Conservation (phyloP, 2,329 filamentous ascomycete species). For the Diaporthe citriasiana region DNA sequence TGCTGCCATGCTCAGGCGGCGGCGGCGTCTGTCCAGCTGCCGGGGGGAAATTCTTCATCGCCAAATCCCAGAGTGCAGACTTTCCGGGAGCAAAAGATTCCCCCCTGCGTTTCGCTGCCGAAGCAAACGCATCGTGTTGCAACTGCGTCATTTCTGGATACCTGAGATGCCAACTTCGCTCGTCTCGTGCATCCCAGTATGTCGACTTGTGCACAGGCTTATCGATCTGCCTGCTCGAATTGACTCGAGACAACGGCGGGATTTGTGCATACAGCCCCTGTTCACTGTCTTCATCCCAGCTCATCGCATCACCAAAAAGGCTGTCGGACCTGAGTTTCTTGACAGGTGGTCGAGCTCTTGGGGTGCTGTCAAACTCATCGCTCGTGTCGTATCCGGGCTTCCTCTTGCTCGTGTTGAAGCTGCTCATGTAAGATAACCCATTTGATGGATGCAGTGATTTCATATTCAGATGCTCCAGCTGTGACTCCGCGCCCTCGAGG, state of each 20-base stretch:
- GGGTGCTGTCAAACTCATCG: slow-evolving; percentile 62
- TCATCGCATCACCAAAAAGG: slow-evolving; percentile 54
- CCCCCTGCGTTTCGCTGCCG: slow-evolving; percentile 63
- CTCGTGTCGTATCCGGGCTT: slow-evolving; percentile 66
- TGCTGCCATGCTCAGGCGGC: slow-evolving; percentile 15
- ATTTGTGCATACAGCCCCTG: slow-evolving; percentile 61
- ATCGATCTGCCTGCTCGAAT: slow-evolving; percentile 71
- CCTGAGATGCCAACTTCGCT: slow-evolving; percentile 70
- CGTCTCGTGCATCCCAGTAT: slow-evolving; percentile 70
- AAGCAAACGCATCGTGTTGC: slow-evolving; percentile 68
- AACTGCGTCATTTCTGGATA: slow-evolving; percentile 76
- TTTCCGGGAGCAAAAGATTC: slow-evolving; percentile 69
- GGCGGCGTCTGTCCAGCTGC: slow-evolving; percentile 43
- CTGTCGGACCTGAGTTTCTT: slow-evolving; percentile 69
- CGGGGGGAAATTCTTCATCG: slow-evolving; percentile 71
- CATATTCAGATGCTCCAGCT: slow-evolving; percentile 60
- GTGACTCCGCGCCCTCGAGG: slow-evolving; percentile 64
- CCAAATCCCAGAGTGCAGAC: slow-evolving; percentile 67
- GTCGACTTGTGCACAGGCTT: slow-evolving; percentile 67
- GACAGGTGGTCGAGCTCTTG: slow-evolving; percentile 60
- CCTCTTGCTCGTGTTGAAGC: slow-evolving; percentile 68
- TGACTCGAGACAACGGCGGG: slow-evolving; percentile 62
- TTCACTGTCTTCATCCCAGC: slow-evolving; percentile 39
- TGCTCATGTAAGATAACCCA: slow-evolving; percentile 42
- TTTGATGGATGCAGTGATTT: slow-evolving; percentile 51